Evolutionary conservation across 23 red algal genomes (phyloP), one percentile per base, ranked within the genome.

Genomic region (Gracilaria vermiculophylla): DNA sequence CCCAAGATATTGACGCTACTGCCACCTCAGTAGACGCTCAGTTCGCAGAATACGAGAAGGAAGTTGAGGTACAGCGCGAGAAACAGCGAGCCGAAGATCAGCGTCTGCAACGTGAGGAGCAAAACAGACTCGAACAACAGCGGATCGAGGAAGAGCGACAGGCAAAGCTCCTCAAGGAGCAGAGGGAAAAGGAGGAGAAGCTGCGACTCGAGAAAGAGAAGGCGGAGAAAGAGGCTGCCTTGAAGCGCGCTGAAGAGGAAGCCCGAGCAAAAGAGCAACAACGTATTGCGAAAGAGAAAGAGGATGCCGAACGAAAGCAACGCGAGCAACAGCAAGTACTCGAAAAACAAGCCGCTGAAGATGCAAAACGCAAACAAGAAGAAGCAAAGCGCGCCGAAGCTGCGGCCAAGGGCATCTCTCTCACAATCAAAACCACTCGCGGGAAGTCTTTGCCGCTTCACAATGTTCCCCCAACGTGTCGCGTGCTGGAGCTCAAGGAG

Each of bases 361-460:
- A 84, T 2, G 82, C 65, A 1, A 55, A 91, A 34, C 74, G 62
- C 45, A 17, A 69, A 53, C 56, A 50, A 54, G 73, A 91, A 15
- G 14, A 80, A 42, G 20, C 55, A 21, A 16, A 19, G 12, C 62
- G 52, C 16, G 61, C 73, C 12, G 70, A 39, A 25, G 73, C 39
- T 15, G 73, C 74, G 9, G 40, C 72, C 9, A 69, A 32, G 19
- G 60, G 61, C 31, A 91, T 91, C 45, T 61, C 53, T 35, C 36
- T 91, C 21, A 76, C 87, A 10, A 54, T 91, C 58, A 91, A 91
- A 33, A 91, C 87, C 19, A 60, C 75, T 49, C 58, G 66, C 16
- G 75, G 87, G 11, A 70, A 67, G 20, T 78, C 54, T 31, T 28
- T 81, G 36, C 33, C 87, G 39, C 41, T 91, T 0, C 44, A 34